phyloP scores from a whole-genome alignment of 257 asterid genomes.

The Salvia miltiorrhiza region DNA sequence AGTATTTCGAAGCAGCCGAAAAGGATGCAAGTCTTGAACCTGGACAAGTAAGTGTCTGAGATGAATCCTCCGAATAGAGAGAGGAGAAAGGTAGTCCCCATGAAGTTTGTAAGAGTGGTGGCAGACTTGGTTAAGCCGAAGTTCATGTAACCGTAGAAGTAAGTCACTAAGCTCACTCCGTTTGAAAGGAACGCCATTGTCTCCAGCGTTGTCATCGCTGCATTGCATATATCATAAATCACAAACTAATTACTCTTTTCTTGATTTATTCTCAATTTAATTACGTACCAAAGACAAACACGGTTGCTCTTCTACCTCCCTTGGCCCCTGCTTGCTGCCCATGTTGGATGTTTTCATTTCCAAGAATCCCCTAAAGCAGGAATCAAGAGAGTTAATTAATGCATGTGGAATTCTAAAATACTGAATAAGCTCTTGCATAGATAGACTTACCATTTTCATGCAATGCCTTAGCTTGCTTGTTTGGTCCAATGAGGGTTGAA shows the following conservation, averaged over 20 bases:
- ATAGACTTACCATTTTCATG: neutral
- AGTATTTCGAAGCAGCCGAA: conserved; percentile 47
- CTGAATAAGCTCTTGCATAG: too few species aligned
- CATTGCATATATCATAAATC: neutral
- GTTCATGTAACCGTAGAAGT: conserved; percentile 61
- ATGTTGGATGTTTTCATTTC: neutral
- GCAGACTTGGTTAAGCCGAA: conserved; percentile 59
- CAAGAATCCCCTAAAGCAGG: neutral
- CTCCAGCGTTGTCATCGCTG: conserved; percentile 50
- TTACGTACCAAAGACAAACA: conserved; percentile 2
- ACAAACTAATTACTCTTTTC: neutral
- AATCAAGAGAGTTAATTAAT: neutral
- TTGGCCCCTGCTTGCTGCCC: neutral
- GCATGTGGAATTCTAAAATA: too few species aligned
- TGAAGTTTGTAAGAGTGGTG: conserved; percentile 47
- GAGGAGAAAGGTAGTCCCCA: conserved; percentile 55
- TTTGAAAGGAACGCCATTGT: conserved; percentile 48
- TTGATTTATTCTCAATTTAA: neutral
- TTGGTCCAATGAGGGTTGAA: neutral
- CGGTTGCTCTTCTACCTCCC: conserved; percentile 5
- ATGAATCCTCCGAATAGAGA: conserved; percentile 56
- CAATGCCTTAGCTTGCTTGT: too few species aligned
- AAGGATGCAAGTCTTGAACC: conserved; percentile 55
- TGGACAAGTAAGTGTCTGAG: conserved; percentile 57
- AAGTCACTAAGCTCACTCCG: conserved; percentile 52